Conservation (phyloP, 768 basidiomycete species). For the Russula sp. region DNA sequence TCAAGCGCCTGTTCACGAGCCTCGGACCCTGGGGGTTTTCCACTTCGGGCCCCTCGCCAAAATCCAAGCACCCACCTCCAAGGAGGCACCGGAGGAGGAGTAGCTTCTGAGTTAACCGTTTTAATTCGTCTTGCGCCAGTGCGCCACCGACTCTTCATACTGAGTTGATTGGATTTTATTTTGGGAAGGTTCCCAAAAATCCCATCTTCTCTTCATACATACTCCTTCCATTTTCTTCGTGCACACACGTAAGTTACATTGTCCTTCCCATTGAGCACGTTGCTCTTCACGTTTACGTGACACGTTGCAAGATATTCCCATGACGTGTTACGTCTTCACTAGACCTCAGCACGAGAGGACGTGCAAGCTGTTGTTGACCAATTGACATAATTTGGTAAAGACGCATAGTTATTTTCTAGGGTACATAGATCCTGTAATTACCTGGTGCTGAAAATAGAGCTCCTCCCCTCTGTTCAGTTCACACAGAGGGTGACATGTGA, state of each 20-base stretch:
- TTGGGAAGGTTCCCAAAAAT: neutral
- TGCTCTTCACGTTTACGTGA: neutral
- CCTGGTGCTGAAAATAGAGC: neutral
- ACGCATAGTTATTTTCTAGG: slow-evolving; percentile 16
- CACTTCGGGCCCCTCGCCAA: slow-evolving; percentile 20
- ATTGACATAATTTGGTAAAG: neutral
- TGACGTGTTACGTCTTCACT: slow-evolving; percentile 6
- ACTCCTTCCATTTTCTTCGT: neutral
- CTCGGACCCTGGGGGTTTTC: slow-evolving; percentile 24
- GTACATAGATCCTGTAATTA: slow-evolving; percentile 3
- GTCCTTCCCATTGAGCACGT: neutral
- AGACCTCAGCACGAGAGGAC: slow-evolving; percentile 9
- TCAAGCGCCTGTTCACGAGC: slow-evolving; percentile 28
- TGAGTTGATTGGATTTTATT: slow-evolving; percentile 4
- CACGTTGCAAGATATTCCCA: slow-evolving; percentile 7
- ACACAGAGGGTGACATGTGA: neutral
- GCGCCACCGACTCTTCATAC: neutral
- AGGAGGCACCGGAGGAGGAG: slow-evolving; percentile 22
- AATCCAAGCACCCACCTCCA: slow-evolving; percentile 11
- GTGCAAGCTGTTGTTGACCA: neutral
- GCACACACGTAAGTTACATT: slow-evolving; percentile 15
- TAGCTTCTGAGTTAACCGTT: slow-evolving; percentile 11
- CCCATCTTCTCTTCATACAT: slow-evolving; percentile 1
- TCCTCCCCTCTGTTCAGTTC: neutral
- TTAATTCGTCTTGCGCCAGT: neutral